Evolutionary conservation across 805 yeast species (phyloP).

Genomic region (Candida tammaniensis): DNA sequence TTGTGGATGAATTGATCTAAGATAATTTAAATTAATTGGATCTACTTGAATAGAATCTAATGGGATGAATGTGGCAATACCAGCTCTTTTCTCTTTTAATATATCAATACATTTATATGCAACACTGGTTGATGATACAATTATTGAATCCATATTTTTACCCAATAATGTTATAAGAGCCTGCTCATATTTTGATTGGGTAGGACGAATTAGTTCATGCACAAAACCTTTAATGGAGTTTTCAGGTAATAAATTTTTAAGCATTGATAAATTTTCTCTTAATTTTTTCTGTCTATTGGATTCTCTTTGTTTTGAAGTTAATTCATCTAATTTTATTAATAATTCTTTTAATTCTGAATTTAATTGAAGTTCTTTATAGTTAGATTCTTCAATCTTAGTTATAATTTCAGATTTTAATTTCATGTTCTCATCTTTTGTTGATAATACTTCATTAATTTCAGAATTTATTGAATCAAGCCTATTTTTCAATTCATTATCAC

Average conservation of each 20-base stretch:
- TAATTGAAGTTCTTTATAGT: conserved; percentile 54
- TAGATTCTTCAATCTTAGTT: conserved; percentile 32
- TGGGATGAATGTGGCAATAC: conserved; percentile 86
- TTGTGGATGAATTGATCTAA: conserved; percentile 50
- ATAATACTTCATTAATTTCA: conserved; percentile 30
- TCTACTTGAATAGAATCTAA: conserved; percentile 66
- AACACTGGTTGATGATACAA: conserved; percentile 69
- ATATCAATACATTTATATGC: conserved; percentile 78
- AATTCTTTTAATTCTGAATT: conserved; percentile 62
- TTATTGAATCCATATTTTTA: conserved; percentile 71
- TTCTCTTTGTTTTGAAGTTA: conserved; percentile 75
- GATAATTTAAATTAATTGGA: conserved; percentile 48
- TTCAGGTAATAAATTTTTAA: conserved; percentile 70
- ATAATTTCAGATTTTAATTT: conserved; percentile 25
- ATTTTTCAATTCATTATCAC: conserved; percentile 34
- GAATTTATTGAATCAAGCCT: conserved; percentile 26
- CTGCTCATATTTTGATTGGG: conserved; percentile 63
- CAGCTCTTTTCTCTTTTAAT: conserved; percentile 80
- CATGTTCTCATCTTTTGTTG: conserved; percentile 24
- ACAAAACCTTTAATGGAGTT: conserved; percentile 79
- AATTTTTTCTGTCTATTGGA: conserved; percentile 64
- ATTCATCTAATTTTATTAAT: conserved; percentile 61
- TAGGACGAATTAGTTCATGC: conserved; percentile 75
- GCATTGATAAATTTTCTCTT: conserved; percentile 67
- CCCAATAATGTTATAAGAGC: conserved; percentile 82